phyloP scores from a whole-genome alignment of 306 rosid genomes.

The Hippophae rhamnoides region DNA sequence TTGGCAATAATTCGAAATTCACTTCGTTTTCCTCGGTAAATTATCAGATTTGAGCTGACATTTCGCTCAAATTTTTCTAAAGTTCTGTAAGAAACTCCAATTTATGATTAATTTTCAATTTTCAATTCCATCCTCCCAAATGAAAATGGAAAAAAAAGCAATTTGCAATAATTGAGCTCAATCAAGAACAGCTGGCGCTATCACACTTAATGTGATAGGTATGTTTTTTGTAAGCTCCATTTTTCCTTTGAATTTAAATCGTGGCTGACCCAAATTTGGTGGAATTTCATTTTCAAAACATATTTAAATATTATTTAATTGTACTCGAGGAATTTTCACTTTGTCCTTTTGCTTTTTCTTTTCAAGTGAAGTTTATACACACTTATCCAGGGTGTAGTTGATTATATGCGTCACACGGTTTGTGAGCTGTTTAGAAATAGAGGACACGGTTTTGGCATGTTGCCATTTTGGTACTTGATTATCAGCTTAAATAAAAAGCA shows the following conservation, averaged over 20 bases:
- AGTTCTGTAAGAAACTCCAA: neutral
- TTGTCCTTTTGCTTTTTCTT: too few relatives aligned
- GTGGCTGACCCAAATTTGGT: neutral
- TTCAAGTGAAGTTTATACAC: too few relatives aligned
- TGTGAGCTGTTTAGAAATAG: too few relatives aligned
- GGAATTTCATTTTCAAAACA: neutral
- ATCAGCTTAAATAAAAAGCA: too few relatives aligned
- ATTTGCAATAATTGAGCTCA: conserved; percentile 9
- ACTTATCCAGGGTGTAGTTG: too few relatives aligned
- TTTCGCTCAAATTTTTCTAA: too few relatives aligned
- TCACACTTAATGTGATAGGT: conserved; percentile 13
- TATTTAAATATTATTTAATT: neutral
- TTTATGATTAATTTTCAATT: neutral
- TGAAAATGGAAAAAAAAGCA: neutral
- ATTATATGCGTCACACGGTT: too few relatives aligned
- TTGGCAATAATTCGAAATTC: too few relatives aligned
- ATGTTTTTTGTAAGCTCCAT: conserved; percentile 9
- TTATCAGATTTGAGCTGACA: neutral
- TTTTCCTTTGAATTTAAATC: neutral
- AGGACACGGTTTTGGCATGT: too few relatives aligned
- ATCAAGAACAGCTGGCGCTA: conserved; percentile 28
- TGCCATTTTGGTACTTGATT: too few relatives aligned
- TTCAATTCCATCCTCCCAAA: neutral
- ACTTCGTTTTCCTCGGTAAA: neutral
- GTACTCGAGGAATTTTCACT: too few relatives aligned